These are phyloP conservation scores for Dalbergia cultrata DNA, from an alignment of 306 rosid genomes.

Conservation along the genomic window DNA sequence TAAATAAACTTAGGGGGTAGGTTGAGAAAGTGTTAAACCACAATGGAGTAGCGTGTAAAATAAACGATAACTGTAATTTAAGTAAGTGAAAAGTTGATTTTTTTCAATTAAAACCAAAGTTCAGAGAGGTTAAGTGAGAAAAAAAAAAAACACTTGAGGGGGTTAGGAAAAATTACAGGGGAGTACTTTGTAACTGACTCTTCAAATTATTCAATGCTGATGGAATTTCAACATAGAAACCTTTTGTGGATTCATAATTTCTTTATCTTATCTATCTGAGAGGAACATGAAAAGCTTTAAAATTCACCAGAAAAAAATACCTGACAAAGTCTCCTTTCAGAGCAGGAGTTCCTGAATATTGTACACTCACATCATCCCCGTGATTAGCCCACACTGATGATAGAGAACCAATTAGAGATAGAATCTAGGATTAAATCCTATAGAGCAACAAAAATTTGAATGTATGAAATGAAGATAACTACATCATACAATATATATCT, in stretches of 20 bases:
- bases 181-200: background rate
- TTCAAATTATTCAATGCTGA: slow-evolving; percentile 26
- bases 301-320: slow-evolving; percentile 56
- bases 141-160: too few relatives aligned
- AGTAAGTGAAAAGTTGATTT: too few relatives aligned
- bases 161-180: too few relatives aligned
- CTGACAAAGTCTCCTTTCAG: slow-evolving; percentile 97
- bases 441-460: slow-evolving; percentile 31
- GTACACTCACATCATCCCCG: slow-evolving; percentile 94
- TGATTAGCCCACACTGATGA: slow-evolving; percentile 97
- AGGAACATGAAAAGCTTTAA: slow-evolving; percentile 38
- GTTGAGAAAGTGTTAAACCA: too few relatives aligned
- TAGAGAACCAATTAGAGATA: slow-evolving; percentile 40
- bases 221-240: slow-evolving; percentile 39
- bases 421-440: slow-evolving; percentile 39
- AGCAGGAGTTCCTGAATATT: slow-evolving; percentile 96
- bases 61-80: too few relatives aligned
- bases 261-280: slow-evolving; percentile 15
- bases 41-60: too few relatives aligned
- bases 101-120: too few relatives aligned
- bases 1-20: too few relatives aligned
- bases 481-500: slow-evolving; percentile 6
- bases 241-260: slow-evolving; percentile 35
- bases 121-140: too few relatives aligned
- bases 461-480: slow-evolving; percentile 33